Conservation (phyloP, 352 stramenopile species). For the Phytophthora crassamura region DNA sequence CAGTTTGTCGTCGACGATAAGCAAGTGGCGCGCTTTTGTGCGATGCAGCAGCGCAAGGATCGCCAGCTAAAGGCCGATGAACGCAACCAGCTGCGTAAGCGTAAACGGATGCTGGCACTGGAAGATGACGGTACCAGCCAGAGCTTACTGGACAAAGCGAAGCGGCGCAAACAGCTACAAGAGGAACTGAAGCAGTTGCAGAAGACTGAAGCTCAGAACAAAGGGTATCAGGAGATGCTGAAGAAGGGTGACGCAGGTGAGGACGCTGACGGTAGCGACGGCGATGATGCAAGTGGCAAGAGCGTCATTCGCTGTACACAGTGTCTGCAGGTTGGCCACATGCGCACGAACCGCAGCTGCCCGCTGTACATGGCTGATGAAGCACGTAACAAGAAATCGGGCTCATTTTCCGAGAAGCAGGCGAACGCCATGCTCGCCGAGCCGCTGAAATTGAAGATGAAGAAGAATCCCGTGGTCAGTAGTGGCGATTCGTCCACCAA, state of each 20-base stretch:
- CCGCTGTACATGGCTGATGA: constrained; percentile 85
- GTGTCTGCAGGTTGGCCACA: constrained; percentile 80
- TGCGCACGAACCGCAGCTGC: constrained; percentile 86
- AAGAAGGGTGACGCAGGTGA: constrained; percentile 71
- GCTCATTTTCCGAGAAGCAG: constrained; percentile 34
- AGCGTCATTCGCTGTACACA: constrained; percentile 82
- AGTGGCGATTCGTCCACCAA: constrained; percentile 47
- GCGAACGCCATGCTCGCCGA: constrained; percentile 41
- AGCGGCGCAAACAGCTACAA: constrained; percentile 83
- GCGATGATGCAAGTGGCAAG: constrained; percentile 49
- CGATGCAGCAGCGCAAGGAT: constrained; percentile 81
- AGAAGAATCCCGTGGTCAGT: constrained; percentile 44
- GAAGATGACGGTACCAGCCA: constrained; percentile 62
- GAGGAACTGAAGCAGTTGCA: constrained; percentile 88
- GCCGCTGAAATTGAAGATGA: constrained; percentile 69
- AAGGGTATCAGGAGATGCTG: constrained; percentile 85
- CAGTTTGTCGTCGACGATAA: constrained; percentile 85
- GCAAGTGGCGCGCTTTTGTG: constrained; percentile 71
- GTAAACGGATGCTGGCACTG: constrained; percentile 78
- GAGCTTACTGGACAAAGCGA: constrained; percentile 74
- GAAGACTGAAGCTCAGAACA: constrained; percentile 85
- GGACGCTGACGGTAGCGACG: constrained; percentile 21
- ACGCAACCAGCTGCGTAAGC: constrained; percentile 77
- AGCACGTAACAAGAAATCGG: constrained; percentile 45
- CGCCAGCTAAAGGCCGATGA: constrained; percentile 75